phyloP scores from a whole-genome alignment of 23 red algal species.

The Gracilaria domingensis region DNA sequence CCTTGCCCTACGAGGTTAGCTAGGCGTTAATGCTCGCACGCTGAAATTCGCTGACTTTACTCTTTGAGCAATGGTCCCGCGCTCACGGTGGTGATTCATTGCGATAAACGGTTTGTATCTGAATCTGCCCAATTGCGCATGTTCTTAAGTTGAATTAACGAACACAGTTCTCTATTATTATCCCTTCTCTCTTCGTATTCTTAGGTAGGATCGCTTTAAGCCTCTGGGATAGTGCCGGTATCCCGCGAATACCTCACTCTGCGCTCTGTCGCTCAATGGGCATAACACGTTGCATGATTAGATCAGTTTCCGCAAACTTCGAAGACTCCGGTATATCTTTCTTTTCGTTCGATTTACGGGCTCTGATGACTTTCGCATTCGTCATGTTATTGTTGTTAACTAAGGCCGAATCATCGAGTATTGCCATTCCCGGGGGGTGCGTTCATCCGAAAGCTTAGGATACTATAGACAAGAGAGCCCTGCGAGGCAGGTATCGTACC shows the following conservation, averaged over 20 bases:
- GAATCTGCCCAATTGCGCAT: not conserved
- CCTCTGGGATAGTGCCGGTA: not conserved
- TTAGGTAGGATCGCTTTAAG: not conserved
- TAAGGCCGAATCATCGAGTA: constrained; percentile 13
- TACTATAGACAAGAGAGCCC: not conserved
- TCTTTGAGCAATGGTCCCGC: not conserved
- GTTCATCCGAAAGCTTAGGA: constrained; percentile 22
- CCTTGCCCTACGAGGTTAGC: no score
- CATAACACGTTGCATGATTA: constrained; percentile 7
- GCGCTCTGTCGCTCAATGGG: constrained; percentile 30
- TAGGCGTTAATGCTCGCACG: no score
- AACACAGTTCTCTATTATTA: not conserved
- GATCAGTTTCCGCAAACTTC: not conserved
- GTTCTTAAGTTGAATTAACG: not conserved
- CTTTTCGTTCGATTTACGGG: not conserved
- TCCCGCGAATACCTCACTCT: not conserved
- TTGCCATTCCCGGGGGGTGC: not conserved
- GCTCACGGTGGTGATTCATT: not conserved
- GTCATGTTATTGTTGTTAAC: constrained; percentile 16
- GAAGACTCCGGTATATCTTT: not conserved
- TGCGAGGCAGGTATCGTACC: constrained; percentile 1
- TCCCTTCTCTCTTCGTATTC: not conserved
- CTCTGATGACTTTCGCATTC: constrained; percentile 8
- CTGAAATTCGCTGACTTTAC: not conserved
- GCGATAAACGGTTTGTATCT: not conserved